Evolutionary conservation across 2,329 filamentous ascomycete species (phyloP).

Genomic region (Fusarium napiforme): DNA sequence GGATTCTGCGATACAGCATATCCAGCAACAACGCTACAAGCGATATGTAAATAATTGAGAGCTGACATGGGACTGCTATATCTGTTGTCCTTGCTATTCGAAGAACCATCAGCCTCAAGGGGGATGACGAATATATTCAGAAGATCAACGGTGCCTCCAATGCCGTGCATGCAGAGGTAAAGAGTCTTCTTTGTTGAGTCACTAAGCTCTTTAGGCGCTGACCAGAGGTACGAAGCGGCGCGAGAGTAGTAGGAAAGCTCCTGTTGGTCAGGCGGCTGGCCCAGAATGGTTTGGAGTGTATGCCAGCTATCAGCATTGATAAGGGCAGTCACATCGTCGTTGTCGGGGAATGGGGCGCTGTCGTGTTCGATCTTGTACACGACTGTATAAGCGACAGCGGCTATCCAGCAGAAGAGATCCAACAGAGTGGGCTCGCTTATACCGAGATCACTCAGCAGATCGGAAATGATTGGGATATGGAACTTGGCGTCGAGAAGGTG

Average conservation of each 20-base stretch:
- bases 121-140: background rate
- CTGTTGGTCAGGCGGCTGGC: background rate
- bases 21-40: background rate
- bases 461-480: background rate
- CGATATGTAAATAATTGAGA: accelerated
- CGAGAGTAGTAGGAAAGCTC: accelerated
- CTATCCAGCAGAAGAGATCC: background rate
- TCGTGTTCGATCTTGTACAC: accelerated
- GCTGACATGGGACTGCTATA: accelerated
- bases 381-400: background rate
- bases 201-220: accelerated
- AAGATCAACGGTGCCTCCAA: accelerated
- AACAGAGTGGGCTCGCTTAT: background rate
- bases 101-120: background rate
- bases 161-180: accelerated
- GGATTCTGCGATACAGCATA: background rate
- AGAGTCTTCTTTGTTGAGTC: accelerated
- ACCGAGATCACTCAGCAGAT: accelerated
- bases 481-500: too few species aligned
- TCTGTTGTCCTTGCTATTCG: accelerated
- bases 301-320: accelerated
- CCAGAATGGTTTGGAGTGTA: background rate
- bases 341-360: background rate
- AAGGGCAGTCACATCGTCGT: background rate
- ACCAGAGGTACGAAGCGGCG: background rate